Evolutionary conservation across 306 rosid species (phyloP).

Genomic region (Arachis hypogaea): DNA sequence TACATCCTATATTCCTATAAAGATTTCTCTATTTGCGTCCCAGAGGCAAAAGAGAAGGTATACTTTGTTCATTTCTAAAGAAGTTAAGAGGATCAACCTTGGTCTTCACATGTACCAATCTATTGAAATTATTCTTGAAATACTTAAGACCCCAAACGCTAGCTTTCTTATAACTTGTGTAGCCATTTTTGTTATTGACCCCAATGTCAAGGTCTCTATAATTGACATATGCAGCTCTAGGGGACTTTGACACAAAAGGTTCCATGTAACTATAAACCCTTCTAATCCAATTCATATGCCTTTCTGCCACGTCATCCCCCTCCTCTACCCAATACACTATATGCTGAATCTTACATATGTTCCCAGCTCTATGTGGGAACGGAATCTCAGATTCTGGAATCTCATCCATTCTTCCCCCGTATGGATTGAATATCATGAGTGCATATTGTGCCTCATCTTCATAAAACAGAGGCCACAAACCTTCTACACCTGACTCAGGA

Average conservation of each 20-base stretch:
- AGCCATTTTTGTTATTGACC: slow-evolving; percentile 31
- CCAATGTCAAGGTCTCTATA: slow-evolving; percentile 47
- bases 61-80: slow-evolving; percentile 43
- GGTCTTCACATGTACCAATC: slow-evolving; percentile 39
- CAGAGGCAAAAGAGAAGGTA: slow-evolving; percentile 28
- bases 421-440: slow-evolving; percentile 29
- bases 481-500: slow-evolving; percentile 35
- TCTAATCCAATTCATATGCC: slow-evolving; percentile 40
- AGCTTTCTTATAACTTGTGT: slow-evolving; percentile 41
- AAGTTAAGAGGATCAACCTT: slow-evolving; percentile 42
- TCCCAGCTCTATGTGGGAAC: slow-evolving; percentile 43
- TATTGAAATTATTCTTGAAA: slow-evolving; percentile 35
- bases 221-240: slow-evolving; percentile 42
- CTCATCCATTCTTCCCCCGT: slow-evolving; percentile 45
- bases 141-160: slow-evolving; percentile 47
- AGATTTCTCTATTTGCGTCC: slow-evolving; percentile 65
- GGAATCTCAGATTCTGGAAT: slow-evolving; percentile 45
- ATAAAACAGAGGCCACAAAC: slow-evolving; percentile 43
- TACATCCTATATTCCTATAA: too few relatives aligned
- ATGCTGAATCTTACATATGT: slow-evolving; percentile 36
- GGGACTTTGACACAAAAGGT: slow-evolving; percentile 44
- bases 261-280: slow-evolving; percentile 38
- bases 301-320: slow-evolving; percentile 29
- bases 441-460: slow-evolving; percentile 36
- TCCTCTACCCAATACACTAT: slow-evolving; percentile 27